These are phyloP conservation scores for Corymbia maculata DNA, from an alignment of 345 rosid species.

Conservation along the genomic window DNA sequence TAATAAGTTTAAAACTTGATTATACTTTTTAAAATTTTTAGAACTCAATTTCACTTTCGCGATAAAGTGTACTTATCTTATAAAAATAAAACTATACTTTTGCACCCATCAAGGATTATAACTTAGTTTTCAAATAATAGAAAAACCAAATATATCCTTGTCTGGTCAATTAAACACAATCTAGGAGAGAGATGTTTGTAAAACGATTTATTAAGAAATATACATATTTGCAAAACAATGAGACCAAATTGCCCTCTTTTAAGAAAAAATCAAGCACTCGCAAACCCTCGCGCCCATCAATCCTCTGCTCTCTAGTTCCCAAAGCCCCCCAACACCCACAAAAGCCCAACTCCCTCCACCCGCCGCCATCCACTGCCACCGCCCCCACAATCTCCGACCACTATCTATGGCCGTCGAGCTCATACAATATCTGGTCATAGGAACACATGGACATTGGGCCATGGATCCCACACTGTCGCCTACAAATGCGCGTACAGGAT, in stretches of 20 bases:
- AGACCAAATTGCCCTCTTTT: background rate
- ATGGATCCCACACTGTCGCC: background rate
- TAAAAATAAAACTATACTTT: background rate
- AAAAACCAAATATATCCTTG: background rate
- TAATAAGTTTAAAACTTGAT: no score
- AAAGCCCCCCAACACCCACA: background rate
- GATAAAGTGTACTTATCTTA: no score
- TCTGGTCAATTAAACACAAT: background rate
- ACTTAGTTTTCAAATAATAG: background rate
- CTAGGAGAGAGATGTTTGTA: background rate
- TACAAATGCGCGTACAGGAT: slow-evolving; percentile 71
- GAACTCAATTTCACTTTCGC: no score
- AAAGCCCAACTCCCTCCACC: background rate
- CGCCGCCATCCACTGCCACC: background rate
- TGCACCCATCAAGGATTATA: background rate
- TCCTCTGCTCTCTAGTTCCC: background rate
- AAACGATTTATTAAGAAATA: background rate
- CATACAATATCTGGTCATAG: background rate
- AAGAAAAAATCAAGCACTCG: background rate
- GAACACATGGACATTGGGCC: background rate
- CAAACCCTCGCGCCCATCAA: background rate
- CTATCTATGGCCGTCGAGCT: background rate
- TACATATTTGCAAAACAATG: background rate
- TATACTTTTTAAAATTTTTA: no score
- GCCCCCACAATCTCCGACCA: background rate